These are phyloP conservation scores for Whalleya microplaca DNA, from an alignment of 2,329 filamentous ascomycete species.

Conservation along the genomic window DNA sequence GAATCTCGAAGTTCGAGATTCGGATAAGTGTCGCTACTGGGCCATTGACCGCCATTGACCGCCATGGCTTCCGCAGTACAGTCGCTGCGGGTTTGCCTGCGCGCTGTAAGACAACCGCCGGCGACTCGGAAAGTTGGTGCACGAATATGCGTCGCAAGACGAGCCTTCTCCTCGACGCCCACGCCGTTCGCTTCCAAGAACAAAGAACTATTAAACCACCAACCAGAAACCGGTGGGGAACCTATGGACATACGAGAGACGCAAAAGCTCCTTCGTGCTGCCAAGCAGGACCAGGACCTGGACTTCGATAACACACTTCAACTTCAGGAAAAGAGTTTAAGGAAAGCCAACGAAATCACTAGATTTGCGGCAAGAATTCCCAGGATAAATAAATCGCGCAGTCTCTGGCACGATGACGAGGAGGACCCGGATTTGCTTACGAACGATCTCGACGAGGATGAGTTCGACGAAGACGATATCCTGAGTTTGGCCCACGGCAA, in stretches of 20 bases:
- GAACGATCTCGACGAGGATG: constrained; percentile 44
- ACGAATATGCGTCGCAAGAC: constrained; percentile 29
- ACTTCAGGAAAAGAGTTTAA: constrained; percentile 18
- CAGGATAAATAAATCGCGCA: neutral
- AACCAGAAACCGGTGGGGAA: no score
- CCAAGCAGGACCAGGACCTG: neutral
- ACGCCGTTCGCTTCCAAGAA: constrained; percentile 23
- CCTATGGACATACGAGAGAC: no score
- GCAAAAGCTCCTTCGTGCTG: constrained; percentile 3
- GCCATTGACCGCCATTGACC: constrained; percentile 29
- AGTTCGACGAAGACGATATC: constrained; percentile 82
- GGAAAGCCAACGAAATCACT: neutral
- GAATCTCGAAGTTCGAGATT: constrained; percentile 12
- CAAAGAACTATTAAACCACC: no score
- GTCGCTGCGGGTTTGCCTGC: constrained; percentile 45
- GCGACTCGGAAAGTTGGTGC: constrained; percentile 21
- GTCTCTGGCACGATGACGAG: constrained; percentile 37
- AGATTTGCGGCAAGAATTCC: constrained; percentile 2
- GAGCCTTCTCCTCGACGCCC: constrained; percentile 36
- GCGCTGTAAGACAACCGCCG: constrained; percentile 37
- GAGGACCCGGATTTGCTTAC: constrained; percentile 32
- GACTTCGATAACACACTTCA: constrained; percentile 11
- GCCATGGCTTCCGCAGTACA: constrained; percentile 47
- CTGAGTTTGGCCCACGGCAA: constrained; percentile 82
- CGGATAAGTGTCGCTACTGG: constrained; percentile 11